Conservation (phyloP, 73 alveolate species). For the Urostyla sp. region DNA sequence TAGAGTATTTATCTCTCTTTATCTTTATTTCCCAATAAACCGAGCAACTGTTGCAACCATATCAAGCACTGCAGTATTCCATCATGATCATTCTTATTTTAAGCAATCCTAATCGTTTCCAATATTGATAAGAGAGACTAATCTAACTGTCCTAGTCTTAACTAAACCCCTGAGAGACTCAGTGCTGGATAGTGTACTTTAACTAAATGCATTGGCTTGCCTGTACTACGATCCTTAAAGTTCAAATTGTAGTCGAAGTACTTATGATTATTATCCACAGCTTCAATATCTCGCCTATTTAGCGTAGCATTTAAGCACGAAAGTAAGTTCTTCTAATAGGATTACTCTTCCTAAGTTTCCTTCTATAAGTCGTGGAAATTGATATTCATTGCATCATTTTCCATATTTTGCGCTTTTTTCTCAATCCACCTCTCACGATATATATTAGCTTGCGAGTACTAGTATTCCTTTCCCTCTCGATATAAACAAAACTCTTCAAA, state of each 20-base stretch:
- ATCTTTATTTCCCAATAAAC: conserved; percentile 53
- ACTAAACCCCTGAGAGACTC: conserved; percentile 30
- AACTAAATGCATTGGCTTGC: conserved; percentile 42
- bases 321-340: conserved; percentile 35
- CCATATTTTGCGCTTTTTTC: conserved; percentile 29
- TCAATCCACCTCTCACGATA: conserved; percentile 46
- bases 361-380: conserved; percentile 6
- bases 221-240: conserved; percentile 9
- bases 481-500: conserved; percentile 26
- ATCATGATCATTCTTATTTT: conserved; percentile 69
- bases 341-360: conserved; percentile 45
- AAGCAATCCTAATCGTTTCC: conserved; percentile 64
- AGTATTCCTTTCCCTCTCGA: conserved; percentile 25
- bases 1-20: conserved; percentile 50
- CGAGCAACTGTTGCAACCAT: conserved; percentile 58
- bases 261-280: conserved; percentile 37
- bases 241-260: conserved; percentile 63
- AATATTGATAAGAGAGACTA: conserved; percentile 54
- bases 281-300: conserved; percentile 25
- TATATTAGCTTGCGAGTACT: conserved; percentile 4
- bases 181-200: conserved; percentile 53
- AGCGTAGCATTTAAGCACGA: conserved; percentile 19
- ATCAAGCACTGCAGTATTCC: conserved; percentile 59
- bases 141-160: conserved; percentile 59
- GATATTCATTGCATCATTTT: conserved; percentile 41